These are phyloP conservation scores for Ceratobasidium papillatum DNA, from an alignment of 1,284 basidiomycete species.

Conservation along the genomic window DNA sequence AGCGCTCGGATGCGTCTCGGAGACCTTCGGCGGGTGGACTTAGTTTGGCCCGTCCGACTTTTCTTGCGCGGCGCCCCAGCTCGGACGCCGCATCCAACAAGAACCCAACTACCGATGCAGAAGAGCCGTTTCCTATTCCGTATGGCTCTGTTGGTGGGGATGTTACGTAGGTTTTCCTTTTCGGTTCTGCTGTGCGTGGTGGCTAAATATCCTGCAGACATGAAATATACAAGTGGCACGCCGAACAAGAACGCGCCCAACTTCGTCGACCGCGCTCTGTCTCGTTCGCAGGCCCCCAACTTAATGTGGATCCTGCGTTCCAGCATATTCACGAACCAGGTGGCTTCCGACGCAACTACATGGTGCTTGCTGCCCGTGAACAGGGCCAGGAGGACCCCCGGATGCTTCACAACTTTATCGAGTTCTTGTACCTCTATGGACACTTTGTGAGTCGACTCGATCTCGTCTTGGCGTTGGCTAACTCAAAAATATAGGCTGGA, in stretches of 20 bases:
- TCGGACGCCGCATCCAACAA: constrained; percentile 42
- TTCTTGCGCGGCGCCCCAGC: constrained; percentile 33
- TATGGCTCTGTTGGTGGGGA: constrained; percentile 87
- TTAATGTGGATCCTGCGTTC: constrained; percentile 69
- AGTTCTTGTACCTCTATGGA: constrained; percentile 91
- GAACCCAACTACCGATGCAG: constrained; percentile 53
- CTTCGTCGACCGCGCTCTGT: constrained; percentile 68
- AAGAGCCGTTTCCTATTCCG: constrained; percentile 81
- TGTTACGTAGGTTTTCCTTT: constrained; percentile 75
- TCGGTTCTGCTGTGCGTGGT: constrained; percentile 41
- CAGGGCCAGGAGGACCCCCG: constrained; percentile 69
- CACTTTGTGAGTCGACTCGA: constrained; percentile 79
- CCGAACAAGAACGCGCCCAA: constrained; percentile 69
- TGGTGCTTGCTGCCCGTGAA: constrained; percentile 73
- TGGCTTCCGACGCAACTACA: constrained; percentile 89
- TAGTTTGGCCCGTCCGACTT: constrained; percentile 18
- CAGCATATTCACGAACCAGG: constrained; percentile 93
- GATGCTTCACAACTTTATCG: constrained; percentile 86
- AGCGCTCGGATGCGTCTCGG: constrained; percentile 55
- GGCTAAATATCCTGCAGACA: constrained; percentile 63
- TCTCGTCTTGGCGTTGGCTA: constrained; percentile 6
- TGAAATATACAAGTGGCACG: constrained; percentile 93
- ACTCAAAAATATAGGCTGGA: constrained; percentile 69
- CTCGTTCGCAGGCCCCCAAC: constrained; percentile 74
- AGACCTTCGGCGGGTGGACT: constrained; percentile 41